phyloP scores from a whole-genome alignment of 192 early-diverging fungal species.

The Backusella parvicylindrica region DNA sequence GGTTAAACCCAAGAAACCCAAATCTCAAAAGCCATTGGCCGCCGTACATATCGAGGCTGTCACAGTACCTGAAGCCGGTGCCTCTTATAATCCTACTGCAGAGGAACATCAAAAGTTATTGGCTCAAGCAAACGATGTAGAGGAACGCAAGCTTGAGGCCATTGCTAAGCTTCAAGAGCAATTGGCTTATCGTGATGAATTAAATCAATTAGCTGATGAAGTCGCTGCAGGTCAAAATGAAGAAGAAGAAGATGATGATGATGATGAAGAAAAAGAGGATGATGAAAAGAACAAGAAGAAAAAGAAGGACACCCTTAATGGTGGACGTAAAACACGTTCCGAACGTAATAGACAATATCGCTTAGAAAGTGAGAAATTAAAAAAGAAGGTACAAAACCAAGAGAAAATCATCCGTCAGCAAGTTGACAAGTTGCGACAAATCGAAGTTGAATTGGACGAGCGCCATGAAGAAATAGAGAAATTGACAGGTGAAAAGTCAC shows the following conservation, averaged over 20 bases:
- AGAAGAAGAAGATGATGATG: conserved; percentile 20
- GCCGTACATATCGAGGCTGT: conserved; percentile 58
- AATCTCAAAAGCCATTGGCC: conserved; percentile 42
- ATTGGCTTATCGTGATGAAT: conserved; percentile 41
- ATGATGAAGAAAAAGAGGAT: conserved; percentile 22
- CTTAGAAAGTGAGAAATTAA: conserved; percentile 34
- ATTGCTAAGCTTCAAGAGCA: conserved; percentile 36
- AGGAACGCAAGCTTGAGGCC: conserved; percentile 40
- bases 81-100: conserved; percentile 87
- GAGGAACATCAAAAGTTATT: conserved; percentile 75
- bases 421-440: conserved; percentile 46
- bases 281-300: conserved; percentile 17
- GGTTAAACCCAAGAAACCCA: conserved; percentile 35
- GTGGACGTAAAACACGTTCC: conserved; percentile 40
- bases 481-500: conserved; percentile 26
- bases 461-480: conserved; percentile 34
- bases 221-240: conserved; percentile 12
- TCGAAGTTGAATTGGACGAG: conserved; percentile 43
- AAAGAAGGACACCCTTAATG: conserved; percentile 9
- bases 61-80: conserved; percentile 73
- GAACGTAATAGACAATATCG: conserved; percentile 53
- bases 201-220: conserved; percentile 24
- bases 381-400: conserved; percentile 25
- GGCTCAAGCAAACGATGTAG: conserved; percentile 54
- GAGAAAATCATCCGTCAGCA: conserved; percentile 46